Base-by-base conservation (phyloP, 345 rosid species). In the Syzygium grande region DNA sequence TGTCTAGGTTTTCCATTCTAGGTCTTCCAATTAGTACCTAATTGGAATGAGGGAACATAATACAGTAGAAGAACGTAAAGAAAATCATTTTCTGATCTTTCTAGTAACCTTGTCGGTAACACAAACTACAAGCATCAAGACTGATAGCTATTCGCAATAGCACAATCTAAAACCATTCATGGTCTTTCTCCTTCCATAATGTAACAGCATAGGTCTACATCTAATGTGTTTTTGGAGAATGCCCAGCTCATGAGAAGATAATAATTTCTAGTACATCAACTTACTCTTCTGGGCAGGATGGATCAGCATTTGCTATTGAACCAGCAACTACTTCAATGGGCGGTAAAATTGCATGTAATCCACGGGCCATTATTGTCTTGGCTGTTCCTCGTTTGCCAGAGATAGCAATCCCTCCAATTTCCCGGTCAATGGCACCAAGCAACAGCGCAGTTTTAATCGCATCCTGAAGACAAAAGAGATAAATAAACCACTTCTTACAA, bases 301-400 rank as follows among this genome's bases (percentile, higher is more conserved):
- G 99, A 89, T 97, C 95, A 41, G 98, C 99, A 91, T 96, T 96
- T 84, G 98, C 89, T 29, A 94, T 92, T 84, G 99, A 97, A 85
- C 97, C 96, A 65, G 87, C 93, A 88, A 97, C 98, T 29, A 95
- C 99, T 91, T 97, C 99, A 65, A 97, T 97, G 86, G 98, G 99
- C 4, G 99, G 99, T 85, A 97, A 92, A 87, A 97, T 90, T 6
- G 94, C 98, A 89, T 97, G 98, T 86, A 96, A 87, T 15, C 99
- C 99, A 86, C 99, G 96, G 21, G 99, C 99, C 99, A 97, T 95
- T 55, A 97, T 91, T 23, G 99, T 96, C 92, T 96, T 97, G 86
- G 99, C 98, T 84, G 98, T 97, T 86, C 98, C 99, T 91, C 99
- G 93, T 87, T 90, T 95, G 85, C 98, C 99, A 84, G 95, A 95